Evolutionary conservation across 2,329 filamentous ascomycete species (phyloP), one percentile per base, ranked within the genome.

Genomic region (Fusarium tjaetaba): DNA sequence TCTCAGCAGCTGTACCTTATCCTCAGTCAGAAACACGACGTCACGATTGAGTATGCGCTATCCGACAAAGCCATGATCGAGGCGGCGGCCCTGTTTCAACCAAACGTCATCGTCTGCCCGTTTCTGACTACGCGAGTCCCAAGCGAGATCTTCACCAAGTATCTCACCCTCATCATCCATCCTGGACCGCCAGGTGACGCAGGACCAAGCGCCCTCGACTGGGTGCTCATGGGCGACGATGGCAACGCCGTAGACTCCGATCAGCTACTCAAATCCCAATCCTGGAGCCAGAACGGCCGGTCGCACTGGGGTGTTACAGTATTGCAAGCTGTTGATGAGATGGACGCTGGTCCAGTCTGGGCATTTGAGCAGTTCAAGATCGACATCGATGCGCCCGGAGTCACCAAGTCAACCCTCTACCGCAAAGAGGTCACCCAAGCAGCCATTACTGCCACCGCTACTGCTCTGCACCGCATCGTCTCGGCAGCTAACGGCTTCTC

Each of bases 281-380:
- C 61, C 5, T 73, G 71, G 71, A 67, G 66, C 16, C 43, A 39
- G 45, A 48, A 34, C 9, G 65, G 71, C 10, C 71, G 71, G 11
- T 63, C 71, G n/a, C 61, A 73, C 38, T 73, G 71, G 71, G 71
- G 71, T 18, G 70, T 73, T 7, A 73, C 70, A 5, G 61, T 73
- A n/a, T 42, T 73, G 5, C 71, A 73, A 38, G 71, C 71, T 11
- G 71, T 67, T 24, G 61, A 62, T 10, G 71, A 73, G 65, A 69
- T 73, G 52, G 71, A 73, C 10, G 71, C 71, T 22, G 71, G 71
- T 11, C 70, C 70, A 22, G 67, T 73, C 2, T 73, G 71, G 71
- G 71, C 71, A 5, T 73, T 73, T 32, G 70, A 73, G 9, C 71
- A 73, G 9, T 73, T 73, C 48, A 49, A 63, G 22, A 36, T 73